Conservation (phyloP, 345 rosid species). For the Ailanthus altissimus region DNA sequence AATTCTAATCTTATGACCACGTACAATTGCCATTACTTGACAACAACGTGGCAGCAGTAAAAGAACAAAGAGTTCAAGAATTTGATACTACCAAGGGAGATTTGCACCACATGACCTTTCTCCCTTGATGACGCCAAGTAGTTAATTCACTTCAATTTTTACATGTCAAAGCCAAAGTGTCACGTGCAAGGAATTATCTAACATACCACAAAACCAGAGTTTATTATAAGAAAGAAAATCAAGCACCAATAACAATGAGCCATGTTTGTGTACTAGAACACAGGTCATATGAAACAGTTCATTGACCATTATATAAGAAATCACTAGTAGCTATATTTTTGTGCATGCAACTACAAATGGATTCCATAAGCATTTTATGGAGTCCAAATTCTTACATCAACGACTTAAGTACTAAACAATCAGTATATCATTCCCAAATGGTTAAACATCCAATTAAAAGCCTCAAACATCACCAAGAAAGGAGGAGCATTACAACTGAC, state of each 20-base stretch:
- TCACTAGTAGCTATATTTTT: neutral
- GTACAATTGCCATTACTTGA: neutral
- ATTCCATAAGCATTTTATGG: neutral
- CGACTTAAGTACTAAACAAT: neutral
- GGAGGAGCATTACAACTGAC: neutral
- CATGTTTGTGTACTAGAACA: neutral
- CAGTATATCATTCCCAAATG: neutral
- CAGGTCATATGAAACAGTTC: neutral
- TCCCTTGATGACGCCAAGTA: neutral
- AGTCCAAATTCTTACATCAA: neutral
- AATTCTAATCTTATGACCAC: neutral
- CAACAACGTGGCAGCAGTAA: neutral
- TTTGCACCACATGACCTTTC: neutral
- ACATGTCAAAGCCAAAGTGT: neutral
- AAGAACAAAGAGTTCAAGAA: neutral
- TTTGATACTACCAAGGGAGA: neutral
- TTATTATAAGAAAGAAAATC: neutral
- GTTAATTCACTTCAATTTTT: neutral
- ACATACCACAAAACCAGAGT: neutral
- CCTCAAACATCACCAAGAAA: slow-evolving; percentile 2
- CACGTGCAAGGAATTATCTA: neutral
- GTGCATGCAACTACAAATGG: neutral
- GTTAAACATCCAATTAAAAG: neutral
- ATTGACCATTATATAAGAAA: neutral
- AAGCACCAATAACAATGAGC: neutral